These are phyloP conservation scores for Alternaria angustiovoidea DNA, from an alignment of 2,329 filamentous ascomycete genomes.

Conservation along the genomic window DNA sequence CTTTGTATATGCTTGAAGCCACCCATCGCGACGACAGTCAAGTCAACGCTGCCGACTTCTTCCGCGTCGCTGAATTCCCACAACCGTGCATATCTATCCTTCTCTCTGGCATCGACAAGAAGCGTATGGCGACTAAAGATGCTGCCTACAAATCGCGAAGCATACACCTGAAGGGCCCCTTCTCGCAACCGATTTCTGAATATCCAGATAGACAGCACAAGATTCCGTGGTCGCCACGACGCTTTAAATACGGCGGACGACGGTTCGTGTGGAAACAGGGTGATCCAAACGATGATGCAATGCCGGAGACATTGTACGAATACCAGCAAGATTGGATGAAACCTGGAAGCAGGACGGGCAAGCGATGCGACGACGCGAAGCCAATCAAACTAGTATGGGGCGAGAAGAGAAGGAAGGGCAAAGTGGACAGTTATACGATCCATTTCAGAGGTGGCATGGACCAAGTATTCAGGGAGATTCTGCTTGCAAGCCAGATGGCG, in stretches of 20 bases:
- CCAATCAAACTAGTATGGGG: slow-evolving; percentile 46
- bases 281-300: slow-evolving; percentile 57
- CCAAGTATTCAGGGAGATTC: slow-evolving; percentile 47
- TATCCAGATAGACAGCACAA: slow-evolving; percentile 49
- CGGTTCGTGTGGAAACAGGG: slow-evolving; percentile 55
- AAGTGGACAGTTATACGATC: slow-evolving; percentile 50
- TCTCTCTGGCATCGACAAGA: slow-evolving; percentile 47
- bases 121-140: slow-evolving; percentile 31
- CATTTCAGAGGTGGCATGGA: slow-evolving; percentile 50
- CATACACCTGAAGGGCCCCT: slow-evolving; percentile 45
- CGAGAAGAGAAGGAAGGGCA: slow-evolving; percentile 48
- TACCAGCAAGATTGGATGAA: slow-evolving; percentile 46
- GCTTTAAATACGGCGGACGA: slow-evolving; percentile 48
- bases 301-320: slow-evolving; percentile 50
- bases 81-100: slow-evolving; percentile 44
- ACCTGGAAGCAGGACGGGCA: slow-evolving; percentile 47
- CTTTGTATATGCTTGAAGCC: slow-evolving; percentile 48
- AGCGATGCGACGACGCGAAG: slow-evolving; percentile 45
- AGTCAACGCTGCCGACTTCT: slow-evolving; percentile 47
- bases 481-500: slow-evolving; percentile 50
- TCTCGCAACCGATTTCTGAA: slow-evolving; percentile 46
- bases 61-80: slow-evolving; percentile 47
- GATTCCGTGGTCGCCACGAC: slow-evolving; percentile 50
- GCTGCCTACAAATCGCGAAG: slow-evolving; percentile 49
- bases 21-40: slow-evolving; percentile 45